A percentile compares a stretch with the other conserved stretches of the same genome.
Evolutionary conservation across 2,329 filamentous ascomycete species (phyloP).

Genomic region (Trichoderma semiorbis): DNA sequence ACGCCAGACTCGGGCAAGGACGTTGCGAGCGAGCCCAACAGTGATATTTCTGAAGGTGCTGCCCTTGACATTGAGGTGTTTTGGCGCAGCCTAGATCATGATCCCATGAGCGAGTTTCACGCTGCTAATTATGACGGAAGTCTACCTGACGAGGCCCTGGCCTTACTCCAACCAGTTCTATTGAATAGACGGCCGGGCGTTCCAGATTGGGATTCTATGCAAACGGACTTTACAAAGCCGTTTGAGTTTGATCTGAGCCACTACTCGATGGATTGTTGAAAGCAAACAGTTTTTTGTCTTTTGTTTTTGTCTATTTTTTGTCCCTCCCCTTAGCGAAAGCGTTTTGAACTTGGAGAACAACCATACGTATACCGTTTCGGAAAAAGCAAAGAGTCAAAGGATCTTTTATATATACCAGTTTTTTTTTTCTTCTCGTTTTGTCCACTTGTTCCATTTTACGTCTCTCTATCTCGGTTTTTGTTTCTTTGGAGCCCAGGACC

Average conservation of each 20-base stretch:
- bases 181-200: slow-evolving; percentile 25
- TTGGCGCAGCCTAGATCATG: slow-evolving; percentile 49
- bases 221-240: slow-evolving; percentile 49
- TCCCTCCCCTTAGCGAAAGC: background rate
- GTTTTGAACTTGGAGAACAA: background rate
- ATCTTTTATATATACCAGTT: background rate
- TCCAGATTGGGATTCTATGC: slow-evolving; percentile 49
- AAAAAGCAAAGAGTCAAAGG: background rate
- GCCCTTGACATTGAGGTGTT: slow-evolving; percentile 51
- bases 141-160: slow-evolving; percentile 10
- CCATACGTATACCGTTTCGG: background rate
- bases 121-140: slow-evolving; percentile 28
- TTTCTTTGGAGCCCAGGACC: slow-evolving; percentile 22
- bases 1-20: slow-evolving; percentile 64
- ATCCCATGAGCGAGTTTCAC: slow-evolving; percentile 43
- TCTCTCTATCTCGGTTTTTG: slow-evolving; percentile 1
- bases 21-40: slow-evolving; percentile 57
- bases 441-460: slow-evolving; percentile 13
- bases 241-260: slow-evolving; percentile 48
- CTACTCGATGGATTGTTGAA: slow-evolving; percentile 34
- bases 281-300: background rate
- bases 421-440: background rate
- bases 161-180: slow-evolving; percentile 30
- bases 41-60: slow-evolving; percentile 56
- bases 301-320: background rate